These are phyloP conservation scores for Pseudomassariella vexata DNA, from an alignment of 2,329 filamentous ascomycete genomes.

Conservation along the genomic window DNA sequence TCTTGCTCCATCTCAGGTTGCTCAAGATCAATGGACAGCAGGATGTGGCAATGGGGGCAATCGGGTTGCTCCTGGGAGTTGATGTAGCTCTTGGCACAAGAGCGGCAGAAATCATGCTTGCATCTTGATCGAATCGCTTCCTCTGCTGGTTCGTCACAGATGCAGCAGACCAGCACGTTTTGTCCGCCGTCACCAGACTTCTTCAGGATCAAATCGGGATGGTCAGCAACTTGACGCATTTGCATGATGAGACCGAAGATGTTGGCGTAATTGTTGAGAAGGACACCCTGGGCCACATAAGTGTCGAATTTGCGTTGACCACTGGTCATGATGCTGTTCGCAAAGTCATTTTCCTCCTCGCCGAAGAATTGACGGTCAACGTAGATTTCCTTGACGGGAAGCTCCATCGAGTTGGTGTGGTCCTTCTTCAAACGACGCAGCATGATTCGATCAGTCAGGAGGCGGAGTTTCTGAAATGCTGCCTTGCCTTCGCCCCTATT, in stretches of 20 bases:
- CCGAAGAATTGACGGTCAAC: slow-evolving; percentile 95
- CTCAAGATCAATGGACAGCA: slow-evolving; percentile 84
- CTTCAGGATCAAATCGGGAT: slow-evolving; percentile 89
- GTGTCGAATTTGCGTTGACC: slow-evolving; percentile 87
- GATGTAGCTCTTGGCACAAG: slow-evolving; percentile 76
- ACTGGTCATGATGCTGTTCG: slow-evolving; percentile 90
- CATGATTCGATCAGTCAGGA: slow-evolving; percentile 93
- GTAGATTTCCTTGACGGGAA: slow-evolving; percentile 89
- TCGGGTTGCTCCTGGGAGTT: slow-evolving; percentile 70
- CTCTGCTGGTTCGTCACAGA: slow-evolving; percentile 94
- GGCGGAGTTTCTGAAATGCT: slow-evolving; percentile 75
- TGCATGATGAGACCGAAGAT: slow-evolving; percentile 99
- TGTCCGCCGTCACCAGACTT: slow-evolving; percentile 81
- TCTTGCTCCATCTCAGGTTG: slow-evolving; percentile 95
- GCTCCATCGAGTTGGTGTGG: slow-evolving; percentile 89
- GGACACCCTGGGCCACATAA: slow-evolving; percentile 87
- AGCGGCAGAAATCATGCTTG: slow-evolving; percentile 86
- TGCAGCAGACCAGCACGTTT: slow-evolving; percentile 85
- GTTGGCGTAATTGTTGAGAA: slow-evolving; percentile 97
- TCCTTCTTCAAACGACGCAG: slow-evolving; percentile 90
- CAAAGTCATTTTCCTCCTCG: slow-evolving; percentile 93
- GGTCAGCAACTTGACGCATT: slow-evolving; percentile 96
- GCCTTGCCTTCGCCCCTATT: slow-evolving; percentile 56
- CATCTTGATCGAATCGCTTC: slow-evolving; percentile 89
- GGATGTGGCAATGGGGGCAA: slow-evolving; percentile 89